Evolutionary conservation across 768 basidiomycete genomes (phyloP).

Genomic region (Termitomyces sp.): DNA sequence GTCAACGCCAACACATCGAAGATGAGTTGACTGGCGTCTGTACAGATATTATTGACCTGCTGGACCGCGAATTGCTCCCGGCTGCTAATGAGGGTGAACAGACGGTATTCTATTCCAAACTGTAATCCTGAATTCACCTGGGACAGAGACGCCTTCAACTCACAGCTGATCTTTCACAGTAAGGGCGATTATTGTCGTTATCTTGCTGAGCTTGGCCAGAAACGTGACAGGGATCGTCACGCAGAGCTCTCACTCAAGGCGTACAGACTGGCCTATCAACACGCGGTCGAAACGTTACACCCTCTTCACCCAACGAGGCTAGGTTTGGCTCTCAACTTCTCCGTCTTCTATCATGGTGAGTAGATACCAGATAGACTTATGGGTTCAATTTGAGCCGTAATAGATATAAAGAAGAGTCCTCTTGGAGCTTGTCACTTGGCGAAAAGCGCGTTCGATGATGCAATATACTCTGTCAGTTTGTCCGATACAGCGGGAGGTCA

Average conservation of each 20-base stretch:
- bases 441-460: slow-evolving; percentile 91
- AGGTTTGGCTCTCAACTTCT: slow-evolving; percentile 86
- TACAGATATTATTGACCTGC: slow-evolving; percentile 68
- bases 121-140: slow-evolving; percentile 38
- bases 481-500: slow-evolving; percentile 31
- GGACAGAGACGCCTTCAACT: not conserved
- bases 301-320: slow-evolving; percentile 82
- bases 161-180: slow-evolving; percentile 13
- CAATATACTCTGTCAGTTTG: slow-evolving; percentile 57
- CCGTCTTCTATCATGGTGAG: slow-evolving; percentile 80
- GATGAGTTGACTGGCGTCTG: slow-evolving; percentile 71
- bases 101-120: slow-evolving; percentile 87
- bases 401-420: slow-evolving; percentile 76
- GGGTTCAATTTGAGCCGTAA: not conserved
- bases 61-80: slow-evolving; percentile 45
- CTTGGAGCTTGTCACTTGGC: slow-evolving; percentile 85
- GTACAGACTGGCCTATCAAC: slow-evolving; percentile 82
- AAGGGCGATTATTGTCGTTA: slow-evolving; percentile 87
- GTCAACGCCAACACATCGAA: slow-evolving; percentile 72
- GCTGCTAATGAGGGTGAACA: slow-evolving; percentile 70
- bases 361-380: not conserved
- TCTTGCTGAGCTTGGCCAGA: slow-evolving; percentile 78
- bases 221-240: slow-evolving; percentile 60
- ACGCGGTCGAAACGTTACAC: slow-evolving; percentile 68
- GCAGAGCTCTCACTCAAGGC: slow-evolving; percentile 76